Percentiles rank a stretch among this genome's conserved stretches.
These are phyloP conservation scores for Ogataea dorogensis DNA, from an alignment of 805 yeast species.

Conservation along the genomic window DNA sequence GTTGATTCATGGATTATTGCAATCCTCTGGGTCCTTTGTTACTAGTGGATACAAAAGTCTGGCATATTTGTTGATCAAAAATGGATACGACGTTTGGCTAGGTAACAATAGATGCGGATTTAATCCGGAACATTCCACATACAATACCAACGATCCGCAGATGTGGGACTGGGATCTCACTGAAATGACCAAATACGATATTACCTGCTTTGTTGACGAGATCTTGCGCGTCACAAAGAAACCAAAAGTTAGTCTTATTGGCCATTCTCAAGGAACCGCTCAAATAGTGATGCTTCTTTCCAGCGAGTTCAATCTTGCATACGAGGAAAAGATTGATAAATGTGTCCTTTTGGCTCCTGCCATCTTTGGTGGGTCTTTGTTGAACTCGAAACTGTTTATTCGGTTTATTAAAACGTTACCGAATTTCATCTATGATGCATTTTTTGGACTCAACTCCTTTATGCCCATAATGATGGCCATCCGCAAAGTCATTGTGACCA, in stretches of 20 bases:
- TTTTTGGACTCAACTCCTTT: slow-evolving; percentile 78
- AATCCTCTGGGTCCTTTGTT: slow-evolving; percentile 81
- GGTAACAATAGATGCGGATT: slow-evolving; percentile 92
- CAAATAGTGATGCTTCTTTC: slow-evolving; percentile 74
- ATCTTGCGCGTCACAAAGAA: slow-evolving; percentile 43
- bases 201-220: slow-evolving; percentile 68
- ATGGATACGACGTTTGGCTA: slow-evolving; percentile 84
- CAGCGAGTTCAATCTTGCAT: slow-evolving; percentile 39
- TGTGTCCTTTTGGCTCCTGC: slow-evolving; percentile 90
- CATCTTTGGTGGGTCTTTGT: slow-evolving; percentile 76
- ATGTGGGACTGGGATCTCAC: slow-evolving; percentile 95
- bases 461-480: slow-evolving; percentile 69
- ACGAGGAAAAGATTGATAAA: slow-evolving; percentile 50
- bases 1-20: slow-evolving; percentile 82
- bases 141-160: slow-evolving; percentile 40
- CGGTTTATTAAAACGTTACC: slow-evolving; percentile 58
- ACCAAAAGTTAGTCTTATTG: slow-evolving; percentile 57
- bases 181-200: slow-evolving; percentile 78
- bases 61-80: slow-evolving; percentile 49
- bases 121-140: slow-evolving; percentile 59
- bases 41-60: slow-evolving; percentile 80
- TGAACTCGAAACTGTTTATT: slow-evolving; percentile 62
- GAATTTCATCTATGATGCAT: slow-evolving; percentile 40
- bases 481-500: slow-evolving; percentile 49
- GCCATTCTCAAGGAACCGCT: slow-evolving; percentile 94